Evolutionary conservation across 1,284 basidiomycete genomes (phyloP), one percentile per base, ranked within the genome.

Genomic region (Schizophyllum amplum): DNA sequence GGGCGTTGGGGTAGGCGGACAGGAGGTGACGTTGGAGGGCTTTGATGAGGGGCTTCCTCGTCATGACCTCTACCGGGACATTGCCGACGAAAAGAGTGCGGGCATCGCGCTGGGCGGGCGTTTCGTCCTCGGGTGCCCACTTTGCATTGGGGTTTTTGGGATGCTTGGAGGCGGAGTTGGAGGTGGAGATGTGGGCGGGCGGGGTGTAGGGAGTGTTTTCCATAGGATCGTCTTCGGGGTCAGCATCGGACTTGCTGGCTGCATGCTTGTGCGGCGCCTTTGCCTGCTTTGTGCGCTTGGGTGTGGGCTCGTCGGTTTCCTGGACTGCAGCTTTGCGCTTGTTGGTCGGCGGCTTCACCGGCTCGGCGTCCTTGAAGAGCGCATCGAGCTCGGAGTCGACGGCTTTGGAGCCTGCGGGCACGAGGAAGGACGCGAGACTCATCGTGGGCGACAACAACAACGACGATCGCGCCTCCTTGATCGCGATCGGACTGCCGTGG

Each of bases 21-120:
- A 90, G 73, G 60, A 96, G 78, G 67, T 94, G 87, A 25, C 81
- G 77, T 59, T 83, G 83, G 21, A 94, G 73, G 64, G 83, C 80
- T 65, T 90, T 90, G 70, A 80, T 72, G 26, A 80, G 62, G 23
- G 78, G 73, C 85, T 85, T 87, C 64, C 81, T 84, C 56, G 88
- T 87, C 17, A 84, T 86, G 6, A 90, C 82, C 4, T 90, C 85
- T 1, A 90, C 75, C 2, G 87, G 82, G 0, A 98, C 74, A 68
- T 98, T 98, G 9, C 96, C 96, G n/a, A 99, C 72, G 68, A 98
- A 99, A 54, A 98, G 76, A 1, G 95, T 97, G 24, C 95, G 82
- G 20, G 81, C 77, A 66, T 97, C 86, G 53, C 88, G 79, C 58
- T 82, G 82, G 56, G 82, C 83, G 9, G 77, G 66, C 0, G 86